Percentiles rank a stretch among this genome's conserved stretches.
phyloP scores from a whole-genome alignment of 1,139 yeast species.

The Waltiozyma sp. region DNA sequence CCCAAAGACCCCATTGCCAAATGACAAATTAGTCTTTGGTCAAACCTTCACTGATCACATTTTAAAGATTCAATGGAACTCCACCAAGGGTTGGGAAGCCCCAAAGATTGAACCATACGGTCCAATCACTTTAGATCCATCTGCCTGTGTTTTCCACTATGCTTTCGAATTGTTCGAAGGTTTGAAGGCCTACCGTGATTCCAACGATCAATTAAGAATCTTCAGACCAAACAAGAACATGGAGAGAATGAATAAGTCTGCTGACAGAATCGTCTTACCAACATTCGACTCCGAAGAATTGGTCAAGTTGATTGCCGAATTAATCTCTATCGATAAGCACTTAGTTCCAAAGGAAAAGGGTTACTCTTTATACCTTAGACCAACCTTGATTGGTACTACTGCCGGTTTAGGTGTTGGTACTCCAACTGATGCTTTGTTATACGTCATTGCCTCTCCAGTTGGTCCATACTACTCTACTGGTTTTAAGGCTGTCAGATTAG shows the following conservation, averaged over 20 bases:
- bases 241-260: conserved; percentile 82
- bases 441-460: conserved; percentile 86
- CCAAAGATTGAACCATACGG: conserved; percentile 86
- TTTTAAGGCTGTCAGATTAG: conserved; percentile 85
- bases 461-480: conserved; percentile 89
- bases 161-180: conserved; percentile 96
- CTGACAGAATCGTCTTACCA: conserved; percentile 81
- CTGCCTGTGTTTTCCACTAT: conserved; percentile 84
- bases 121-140: conserved; percentile 67
- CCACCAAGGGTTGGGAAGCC: conserved; percentile 67
- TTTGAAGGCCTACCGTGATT: conserved; percentile 80
- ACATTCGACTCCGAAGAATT: conserved; percentile 70
- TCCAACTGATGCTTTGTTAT: conserved; percentile 74
- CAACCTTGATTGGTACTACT: conserved; percentile 88
- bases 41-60: conserved; percentile 84
- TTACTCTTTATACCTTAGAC: conserved; percentile 85
- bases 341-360: conserved; percentile 81
- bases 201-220: conserved; percentile 57
- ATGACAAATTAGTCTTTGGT: conserved; percentile 76
- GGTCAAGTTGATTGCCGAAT: conserved; percentile 60
- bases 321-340: conserved; percentile 59
- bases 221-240: conserved; percentile 90
- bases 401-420: conserved; percentile 73
- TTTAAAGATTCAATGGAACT: conserved; percentile 79
- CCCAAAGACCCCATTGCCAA: conserved; percentile 60